Conservation (phyloP, 768 basidiomycete genomes). For the Amanita phalloides region DNA sequence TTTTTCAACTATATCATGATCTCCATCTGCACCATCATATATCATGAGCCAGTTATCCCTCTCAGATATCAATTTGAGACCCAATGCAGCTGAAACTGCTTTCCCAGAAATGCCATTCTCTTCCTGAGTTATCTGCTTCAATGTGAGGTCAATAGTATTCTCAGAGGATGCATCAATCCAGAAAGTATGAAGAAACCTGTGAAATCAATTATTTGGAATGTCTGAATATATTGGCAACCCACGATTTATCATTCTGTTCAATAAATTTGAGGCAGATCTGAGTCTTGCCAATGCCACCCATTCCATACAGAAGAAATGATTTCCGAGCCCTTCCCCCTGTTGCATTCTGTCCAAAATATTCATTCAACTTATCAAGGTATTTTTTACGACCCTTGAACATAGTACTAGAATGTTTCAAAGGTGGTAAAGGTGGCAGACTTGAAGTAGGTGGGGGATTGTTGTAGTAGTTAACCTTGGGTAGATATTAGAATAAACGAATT, state of each 20-base stretch:
- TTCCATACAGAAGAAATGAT: slow-evolving; percentile 10
- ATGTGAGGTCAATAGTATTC: slow-evolving; percentile 5
- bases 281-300: background rate
- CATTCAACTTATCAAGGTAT: background rate
- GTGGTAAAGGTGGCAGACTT: too few species aligned
- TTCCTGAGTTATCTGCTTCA: slow-evolving; percentile 3
- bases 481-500: too few species aligned
- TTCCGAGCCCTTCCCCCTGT: slow-evolving; percentile 1
- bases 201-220: background rate
- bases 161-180: slow-evolving; percentile 14
- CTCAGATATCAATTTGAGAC: background rate
- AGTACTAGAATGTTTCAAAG: background rate
- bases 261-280: background rate
- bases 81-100: slow-evolving; percentile 9
- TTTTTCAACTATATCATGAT: too few species aligned
- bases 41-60: too few species aligned
- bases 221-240: too few species aligned
- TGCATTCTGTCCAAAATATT: background rate
- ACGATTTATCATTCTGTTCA: too few species aligned
- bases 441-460: too few species aligned
- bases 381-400: slow-evolving; percentile 3
- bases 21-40: too few species aligned
- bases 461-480: too few species aligned
- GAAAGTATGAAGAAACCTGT: slow-evolving; percentile 8
- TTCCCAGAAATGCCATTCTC: slow-evolving; percentile 3